These are phyloP conservation scores for Hypoxylon trugodes DNA, from an alignment of 495 filamentous ascomycete species.

Conservation along the genomic window DNA sequence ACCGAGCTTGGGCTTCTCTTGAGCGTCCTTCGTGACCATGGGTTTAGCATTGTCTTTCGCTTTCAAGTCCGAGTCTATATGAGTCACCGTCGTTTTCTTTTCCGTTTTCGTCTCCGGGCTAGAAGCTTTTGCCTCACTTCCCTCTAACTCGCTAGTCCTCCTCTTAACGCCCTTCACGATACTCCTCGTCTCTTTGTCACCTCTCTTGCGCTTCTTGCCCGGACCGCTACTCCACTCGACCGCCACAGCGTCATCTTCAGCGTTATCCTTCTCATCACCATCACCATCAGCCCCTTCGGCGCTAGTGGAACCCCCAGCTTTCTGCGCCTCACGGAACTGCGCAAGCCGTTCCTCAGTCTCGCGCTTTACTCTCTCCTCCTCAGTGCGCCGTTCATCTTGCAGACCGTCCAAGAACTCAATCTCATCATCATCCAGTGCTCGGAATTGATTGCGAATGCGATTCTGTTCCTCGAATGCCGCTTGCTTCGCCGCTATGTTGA, in stretches of 20 bases:
- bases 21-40: no score
- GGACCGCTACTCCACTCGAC: slow-evolving; percentile 1
- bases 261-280: slow-evolving; percentile 15
- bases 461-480: slow-evolving; percentile 93
- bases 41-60: slow-evolving; percentile 18
- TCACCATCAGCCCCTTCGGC: slow-evolving; percentile 42
- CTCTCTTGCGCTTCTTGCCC: slow-evolving; percentile 36
- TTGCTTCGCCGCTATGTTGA: slow-evolving; percentile 84
- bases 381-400: slow-evolving; percentile 68
- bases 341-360: slow-evolving; percentile 79
- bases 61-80: not conserved
- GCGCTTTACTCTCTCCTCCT: slow-evolving; percentile 76
- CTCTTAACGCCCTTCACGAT: slow-evolving; percentile 29
- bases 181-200: slow-evolving; percentile 25
- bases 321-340: slow-evolving; percentile 70
- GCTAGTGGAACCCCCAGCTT: slow-evolving; percentile 45
- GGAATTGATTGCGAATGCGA: slow-evolving; percentile 91
- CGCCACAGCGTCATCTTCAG: not conserved
- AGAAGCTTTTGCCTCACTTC: not conserved
- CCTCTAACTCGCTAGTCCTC: slow-evolving; percentile 23
- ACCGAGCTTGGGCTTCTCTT: slow-evolving; percentile 35
- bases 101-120: not conserved
- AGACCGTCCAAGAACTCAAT: slow-evolving; percentile 89
- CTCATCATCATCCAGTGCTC: slow-evolving; percentile 91
- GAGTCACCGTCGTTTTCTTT: not conserved